These are phyloP conservation scores for Pseudogymnoascus sp. DNA, from an alignment of 2,329 filamentous ascomycete species.

Conservation along the genomic window DNA sequence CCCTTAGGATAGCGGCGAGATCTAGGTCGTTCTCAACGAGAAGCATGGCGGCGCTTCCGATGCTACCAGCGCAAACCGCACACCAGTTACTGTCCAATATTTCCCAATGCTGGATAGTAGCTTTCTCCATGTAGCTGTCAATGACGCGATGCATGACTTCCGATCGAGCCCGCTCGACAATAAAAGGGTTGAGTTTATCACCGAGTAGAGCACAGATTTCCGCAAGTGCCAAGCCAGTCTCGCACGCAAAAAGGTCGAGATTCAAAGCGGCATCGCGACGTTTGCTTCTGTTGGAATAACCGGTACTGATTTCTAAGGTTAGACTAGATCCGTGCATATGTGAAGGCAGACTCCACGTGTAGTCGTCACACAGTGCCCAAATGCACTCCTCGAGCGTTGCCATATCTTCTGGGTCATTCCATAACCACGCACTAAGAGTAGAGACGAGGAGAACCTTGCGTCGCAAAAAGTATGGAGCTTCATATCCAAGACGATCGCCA, in stretches of 20 bases:
- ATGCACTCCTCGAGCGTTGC: not conserved
- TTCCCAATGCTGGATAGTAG: not conserved
- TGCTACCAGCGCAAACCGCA: not conserved
- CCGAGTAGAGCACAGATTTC: not conserved
- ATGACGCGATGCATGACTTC: slow-evolving; percentile 1
- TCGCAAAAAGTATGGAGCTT: not conserved
- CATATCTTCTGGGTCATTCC: not conserved
- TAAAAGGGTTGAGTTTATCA: not conserved
- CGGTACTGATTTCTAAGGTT: not conserved
- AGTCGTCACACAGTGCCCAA: not conserved
- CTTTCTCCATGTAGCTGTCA: not conserved
- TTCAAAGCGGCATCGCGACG: not conserved
- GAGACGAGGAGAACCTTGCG: not conserved
- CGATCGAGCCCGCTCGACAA: not conserved
- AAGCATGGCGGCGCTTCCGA: not conserved
- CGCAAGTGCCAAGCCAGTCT: not conserved
- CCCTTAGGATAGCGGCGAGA: not conserved
- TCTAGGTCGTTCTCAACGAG: not conserved
- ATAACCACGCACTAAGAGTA: not conserved
- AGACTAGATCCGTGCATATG: not conserved
- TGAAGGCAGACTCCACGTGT: slow-evolving; percentile 1
- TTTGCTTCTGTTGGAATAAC: not conserved
- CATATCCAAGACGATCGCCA: not conserved
- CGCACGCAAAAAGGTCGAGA: slow-evolving; percentile 1
- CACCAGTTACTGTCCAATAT: not conserved